Evolutionary conservation across 805 yeast genomes (phyloP), one percentile per base, ranked within the genome.

Genomic region (Teunomyces aglyptinius): DNA sequence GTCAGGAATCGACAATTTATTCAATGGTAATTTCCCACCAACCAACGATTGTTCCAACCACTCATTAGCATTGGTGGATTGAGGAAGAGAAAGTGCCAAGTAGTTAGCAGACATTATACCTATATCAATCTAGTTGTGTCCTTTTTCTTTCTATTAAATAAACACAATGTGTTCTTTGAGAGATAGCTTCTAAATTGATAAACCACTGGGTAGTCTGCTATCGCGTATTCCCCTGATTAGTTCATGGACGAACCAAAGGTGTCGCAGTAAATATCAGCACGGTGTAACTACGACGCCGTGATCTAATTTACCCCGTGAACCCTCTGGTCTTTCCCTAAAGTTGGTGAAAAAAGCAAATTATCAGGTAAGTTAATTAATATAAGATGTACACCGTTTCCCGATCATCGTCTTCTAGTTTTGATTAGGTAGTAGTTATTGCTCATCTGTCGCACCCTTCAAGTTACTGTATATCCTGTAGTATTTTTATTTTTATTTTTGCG

Each of bases 1-100:
- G 51, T 77, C 82, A 6, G 98, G 98, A 43, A 90, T 74, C 29
- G 74, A 71, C 48, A 86, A 79, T 46, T 76, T 70, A 45, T 75
- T 65, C 28, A 88, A 73, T 41, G 80, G 82, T 24, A 41, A 33
- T 54, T 72, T 76, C 16, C 90, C 91, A 18, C 75, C 79, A 49
- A 78, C 68, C 49, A 85, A 68, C 26, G 70, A 64, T 43, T 75
- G 65, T 53, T 82, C 81, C 49, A 88, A 67, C 83, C 85, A 84
- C 46, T 66, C 69, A 55, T 59, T 63, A 31, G 76, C 68, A 36
- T 77, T 64, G 34, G 67, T 70, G 1, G 82, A 70, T 48, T 77
- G 76, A 4, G 89, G 87, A 49, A 79, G 73, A 11, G 85, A 85
- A 46, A 86, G 72, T 46, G 84, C 64, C 45, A 83, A 63, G 54